Evolutionary conservation across 495 filamentous ascomycete species (phyloP).

Genomic region (Jackrogersella minutella): DNA sequence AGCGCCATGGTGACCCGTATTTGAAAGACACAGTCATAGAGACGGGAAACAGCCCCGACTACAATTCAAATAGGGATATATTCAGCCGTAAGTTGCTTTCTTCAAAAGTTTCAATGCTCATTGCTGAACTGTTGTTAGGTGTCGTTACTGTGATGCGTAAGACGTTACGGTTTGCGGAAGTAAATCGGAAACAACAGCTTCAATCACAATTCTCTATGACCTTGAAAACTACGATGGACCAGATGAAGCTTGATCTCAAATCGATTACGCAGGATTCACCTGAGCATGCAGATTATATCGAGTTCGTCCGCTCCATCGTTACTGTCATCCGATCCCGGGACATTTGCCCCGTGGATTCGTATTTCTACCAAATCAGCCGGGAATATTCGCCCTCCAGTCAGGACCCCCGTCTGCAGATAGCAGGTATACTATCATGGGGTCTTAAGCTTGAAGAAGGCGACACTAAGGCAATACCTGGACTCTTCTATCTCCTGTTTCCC

Average conservation of each 20-base stretch:
- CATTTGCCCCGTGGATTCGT: constrained; percentile 54
- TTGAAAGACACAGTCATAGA: constrained; percentile 45
- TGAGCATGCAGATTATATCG: constrained; percentile 52
- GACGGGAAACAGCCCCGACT: constrained; percentile 44
- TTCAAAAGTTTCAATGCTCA: not conserved
- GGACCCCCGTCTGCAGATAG: constrained; percentile 58
- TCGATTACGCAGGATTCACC: constrained; percentile 37
- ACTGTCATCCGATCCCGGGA: constrained; percentile 57
- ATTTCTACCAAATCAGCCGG: constrained; percentile 56
- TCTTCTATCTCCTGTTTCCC: constrained; percentile 60
- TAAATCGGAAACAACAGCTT: constrained; percentile 32
- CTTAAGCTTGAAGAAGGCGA: constrained; percentile 55
- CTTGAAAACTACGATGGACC: constrained; percentile 55
- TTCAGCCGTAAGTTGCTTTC: constrained; percentile 44
- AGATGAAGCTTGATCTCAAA: constrained; percentile 56
- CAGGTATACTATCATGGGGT: constrained; percentile 59
- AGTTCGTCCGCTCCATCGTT: constrained; percentile 55
- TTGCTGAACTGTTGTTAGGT: constrained; percentile 31
- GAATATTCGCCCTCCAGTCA: constrained; percentile 59
- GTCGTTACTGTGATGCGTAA: constrained; percentile 54
- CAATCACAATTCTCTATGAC: constrained; percentile 47
- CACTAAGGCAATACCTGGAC: constrained; percentile 49
- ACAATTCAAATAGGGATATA: constrained; percentile 50
- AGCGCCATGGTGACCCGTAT: constrained; percentile 45
- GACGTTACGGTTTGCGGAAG: constrained; percentile 41